Conservation (phyloP, 192 early-diverging fungal species). For the Rhizoclosmatium globosum region DNA sequence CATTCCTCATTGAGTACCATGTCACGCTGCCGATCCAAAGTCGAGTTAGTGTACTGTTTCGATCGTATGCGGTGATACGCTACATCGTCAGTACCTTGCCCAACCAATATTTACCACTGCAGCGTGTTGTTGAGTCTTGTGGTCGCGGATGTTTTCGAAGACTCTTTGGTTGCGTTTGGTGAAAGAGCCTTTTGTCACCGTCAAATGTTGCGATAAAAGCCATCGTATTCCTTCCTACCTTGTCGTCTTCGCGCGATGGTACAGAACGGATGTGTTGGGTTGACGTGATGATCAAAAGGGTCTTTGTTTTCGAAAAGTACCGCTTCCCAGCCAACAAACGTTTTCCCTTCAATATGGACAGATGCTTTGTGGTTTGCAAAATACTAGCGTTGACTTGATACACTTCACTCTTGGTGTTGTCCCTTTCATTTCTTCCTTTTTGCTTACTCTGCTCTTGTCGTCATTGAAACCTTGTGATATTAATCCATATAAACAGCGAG, state of each 20-base stretch:
- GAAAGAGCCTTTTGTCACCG: too few relatives aligned
- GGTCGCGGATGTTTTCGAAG: background rate
- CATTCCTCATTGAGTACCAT: too few relatives aligned
- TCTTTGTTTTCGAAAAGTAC: background rate
- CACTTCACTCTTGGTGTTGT: slow-evolving; percentile 9
- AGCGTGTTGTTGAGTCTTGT: slow-evolving; percentile 2
- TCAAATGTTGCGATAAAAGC: too few relatives aligned
- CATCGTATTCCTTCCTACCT: background rate
- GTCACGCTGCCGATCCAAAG: background rate
- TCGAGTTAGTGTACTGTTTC: background rate
- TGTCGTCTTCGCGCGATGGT: background rate
- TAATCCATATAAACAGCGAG: slow-evolving; percentile 62
- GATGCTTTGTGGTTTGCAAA: slow-evolving; percentile 41
- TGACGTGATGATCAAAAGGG: background rate
- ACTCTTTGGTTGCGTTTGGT: background rate
- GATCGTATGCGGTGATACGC: background rate
- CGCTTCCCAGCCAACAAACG: background rate
- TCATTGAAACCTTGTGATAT: slow-evolving; percentile 2
- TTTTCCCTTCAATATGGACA: background rate
- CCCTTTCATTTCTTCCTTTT: slow-evolving; percentile 6
- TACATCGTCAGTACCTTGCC: background rate
- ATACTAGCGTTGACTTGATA: too few relatives aligned
- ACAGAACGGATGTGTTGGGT: background rate
- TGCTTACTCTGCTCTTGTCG: slow-evolving; percentile 41
- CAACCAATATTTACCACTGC: background rate